These are phyloP conservation scores for Tilletia indica DNA, from an alignment of 1,284 basidiomycete genomes.

Conservation along the genomic window DNA sequence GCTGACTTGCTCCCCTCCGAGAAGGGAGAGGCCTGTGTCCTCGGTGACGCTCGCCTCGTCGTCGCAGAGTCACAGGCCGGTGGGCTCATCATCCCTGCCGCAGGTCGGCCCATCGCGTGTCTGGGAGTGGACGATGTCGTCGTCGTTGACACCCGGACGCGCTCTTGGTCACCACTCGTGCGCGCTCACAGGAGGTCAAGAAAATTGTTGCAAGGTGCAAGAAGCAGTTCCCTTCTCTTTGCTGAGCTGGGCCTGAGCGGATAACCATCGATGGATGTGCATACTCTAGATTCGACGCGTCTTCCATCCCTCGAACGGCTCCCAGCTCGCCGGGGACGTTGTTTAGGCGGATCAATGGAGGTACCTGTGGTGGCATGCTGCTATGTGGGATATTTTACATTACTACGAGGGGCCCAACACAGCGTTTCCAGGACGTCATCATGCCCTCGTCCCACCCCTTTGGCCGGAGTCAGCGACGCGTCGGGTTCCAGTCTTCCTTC, in stretches of 20 bases:
- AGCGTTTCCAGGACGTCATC: no score
- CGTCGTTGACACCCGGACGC: constrained; percentile 54
- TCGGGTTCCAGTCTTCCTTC: no score
- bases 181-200: constrained; percentile 54
- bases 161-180: constrained; percentile 52
- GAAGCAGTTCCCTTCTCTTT: constrained; percentile 47
- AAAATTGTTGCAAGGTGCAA: constrained; percentile 53
- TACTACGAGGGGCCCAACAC: no score
- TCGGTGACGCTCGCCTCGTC: constrained; percentile 49
- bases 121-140: constrained; percentile 56
- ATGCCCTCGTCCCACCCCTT: no score
- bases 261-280: no score
- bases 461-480: no score
- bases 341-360: no score
- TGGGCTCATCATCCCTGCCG: constrained; percentile 50
- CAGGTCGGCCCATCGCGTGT: constrained; percentile 50
- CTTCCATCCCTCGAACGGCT: no score
- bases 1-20: constrained; percentile 54
- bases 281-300: no score
- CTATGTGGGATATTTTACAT: no score
- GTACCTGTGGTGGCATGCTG: no score
- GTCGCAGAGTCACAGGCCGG: constrained; percentile 53
- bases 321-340: no score
- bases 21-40: constrained; percentile 52
- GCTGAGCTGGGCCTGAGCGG: constrained; percentile 23